Evolutionary conservation across 371 early-diverging fungal genomes (phyloP), one percentile per base, ranked within the genome.

Genomic region (Mortierella sp.): DNA sequence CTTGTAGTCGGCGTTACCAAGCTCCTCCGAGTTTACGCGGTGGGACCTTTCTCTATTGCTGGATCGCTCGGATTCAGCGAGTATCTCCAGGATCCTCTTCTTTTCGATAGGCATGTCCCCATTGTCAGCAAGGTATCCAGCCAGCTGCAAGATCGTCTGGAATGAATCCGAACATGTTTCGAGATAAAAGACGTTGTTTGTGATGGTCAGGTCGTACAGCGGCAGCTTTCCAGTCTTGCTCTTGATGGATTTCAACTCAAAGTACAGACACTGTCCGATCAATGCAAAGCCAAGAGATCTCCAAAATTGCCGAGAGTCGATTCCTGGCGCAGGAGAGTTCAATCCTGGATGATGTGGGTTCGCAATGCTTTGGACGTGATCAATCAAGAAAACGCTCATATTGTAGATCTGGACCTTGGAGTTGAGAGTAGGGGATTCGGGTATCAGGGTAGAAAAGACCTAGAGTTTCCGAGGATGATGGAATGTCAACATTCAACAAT

Each of bases 151-250:
- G 28, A 94, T 59, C 0, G 91, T 86, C 63, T 89, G 86, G 57
- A 91, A 85, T 0, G 94, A 86, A 66, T 95, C 95, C 0, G 92
- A 86, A 53, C 92, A 93, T 0, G 87, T 88, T 59, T 93, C 90
- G 5, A 93, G 63, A 13, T 80, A 82, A 19, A 92, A 63, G 5
- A 85, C 81, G 48, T 88, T 86, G 58, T 91, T 89, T 5, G 87
- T 85, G 17, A 94, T 72, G 52, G 79, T 77, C 6, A 91, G 57
- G 60, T 90, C 78, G n/a, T 84, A 63, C 25, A 79, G 34, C 19
- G 82, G 80, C 27, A 59, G 16, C 21, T 76, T 69, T 8, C 70
- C 70, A 24, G 24, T 76, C 51, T 65, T 68, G 48, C 77, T 69
- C 65, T 76, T 76, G 50, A 69, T 49, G 2, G 77, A 76, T 1